Conservation (phyloP, 2,329 filamentous ascomycete genomes). For the Fusarium gaditjirri region DNA sequence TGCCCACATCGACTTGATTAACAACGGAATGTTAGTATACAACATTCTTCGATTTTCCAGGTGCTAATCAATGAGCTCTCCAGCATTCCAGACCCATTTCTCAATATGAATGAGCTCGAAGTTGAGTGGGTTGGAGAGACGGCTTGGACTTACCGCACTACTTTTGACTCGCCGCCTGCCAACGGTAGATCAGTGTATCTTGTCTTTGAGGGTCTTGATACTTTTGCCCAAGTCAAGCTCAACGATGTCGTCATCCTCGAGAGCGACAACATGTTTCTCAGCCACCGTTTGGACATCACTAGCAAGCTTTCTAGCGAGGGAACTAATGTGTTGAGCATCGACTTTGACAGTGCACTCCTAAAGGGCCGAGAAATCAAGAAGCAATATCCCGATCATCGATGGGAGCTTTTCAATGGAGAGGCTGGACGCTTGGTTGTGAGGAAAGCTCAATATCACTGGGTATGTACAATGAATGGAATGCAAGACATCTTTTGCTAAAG, state of each 20-base stretch:
- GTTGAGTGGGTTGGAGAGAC: constrained; percentile 2
- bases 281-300: background rate
- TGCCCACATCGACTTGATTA: constrained; percentile 16
- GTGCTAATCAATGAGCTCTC: background rate
- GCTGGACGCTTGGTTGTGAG: background rate
- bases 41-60: fast-evolving
- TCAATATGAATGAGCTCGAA: constrained; percentile 2
- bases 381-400: background rate
- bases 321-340: background rate
- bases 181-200: background rate
- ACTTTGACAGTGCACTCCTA: background rate
- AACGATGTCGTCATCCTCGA: background rate
- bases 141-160: background rate
- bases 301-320: background rate
- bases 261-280: constrained; percentile 6
- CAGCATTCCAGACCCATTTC: background rate
- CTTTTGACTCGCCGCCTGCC: background rate
- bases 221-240: background rate
- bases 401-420: constrained; percentile 6
- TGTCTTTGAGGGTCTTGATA: background rate
- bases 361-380: background rate
- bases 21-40: constrained; percentile 11
- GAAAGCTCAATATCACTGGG: constrained; percentile 1
- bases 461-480: background rate
- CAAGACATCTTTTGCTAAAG: background rate